phyloP scores from a whole-genome alignment of 257 asterid species.

The Fraxinus anomala region DNA sequence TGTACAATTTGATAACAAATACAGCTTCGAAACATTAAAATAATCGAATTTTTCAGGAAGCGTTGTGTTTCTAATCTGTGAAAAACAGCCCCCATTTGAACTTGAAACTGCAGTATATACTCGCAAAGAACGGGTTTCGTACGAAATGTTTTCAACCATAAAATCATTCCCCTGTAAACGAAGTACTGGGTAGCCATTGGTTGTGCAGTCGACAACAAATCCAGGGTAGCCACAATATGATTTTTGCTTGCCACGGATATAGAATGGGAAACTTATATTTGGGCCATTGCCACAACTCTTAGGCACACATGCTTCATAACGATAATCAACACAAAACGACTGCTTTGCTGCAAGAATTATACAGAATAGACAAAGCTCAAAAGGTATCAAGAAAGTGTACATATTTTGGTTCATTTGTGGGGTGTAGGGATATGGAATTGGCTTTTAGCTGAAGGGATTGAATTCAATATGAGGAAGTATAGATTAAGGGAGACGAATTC shows the following conservation, averaged over 20 bases:
- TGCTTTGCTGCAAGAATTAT: constrained; percentile 31
- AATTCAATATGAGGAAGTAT: background rate
- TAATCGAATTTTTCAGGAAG: background rate
- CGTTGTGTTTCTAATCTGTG: constrained; percentile 36
- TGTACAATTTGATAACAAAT: constrained; percentile 46
- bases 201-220: constrained; percentile 41
- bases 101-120: constrained; percentile 29
- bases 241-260: constrained; percentile 34
- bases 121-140: constrained; percentile 22
- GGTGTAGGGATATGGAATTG: constrained; percentile 3
- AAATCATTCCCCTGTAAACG: constrained; percentile 31
- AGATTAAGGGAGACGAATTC: constrained; percentile 24
- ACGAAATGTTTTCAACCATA: constrained; percentile 40
- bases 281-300: constrained; percentile 44
- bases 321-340: constrained; percentile 38
- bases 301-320: constrained; percentile 48
- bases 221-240: constrained; percentile 53
- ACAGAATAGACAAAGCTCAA: constrained; percentile 33
- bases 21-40: constrained; percentile 18
- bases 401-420: constrained; percentile 32
- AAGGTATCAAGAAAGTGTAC: constrained; percentile 6
- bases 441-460: background rate
- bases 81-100: constrained; percentile 24
- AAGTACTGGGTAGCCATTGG: constrained; percentile 37
- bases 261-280: constrained; percentile 60